Evolutionary conservation across 75 land plant genomes (phyloP).

Genomic region (Ceratopteris richardii): DNA sequence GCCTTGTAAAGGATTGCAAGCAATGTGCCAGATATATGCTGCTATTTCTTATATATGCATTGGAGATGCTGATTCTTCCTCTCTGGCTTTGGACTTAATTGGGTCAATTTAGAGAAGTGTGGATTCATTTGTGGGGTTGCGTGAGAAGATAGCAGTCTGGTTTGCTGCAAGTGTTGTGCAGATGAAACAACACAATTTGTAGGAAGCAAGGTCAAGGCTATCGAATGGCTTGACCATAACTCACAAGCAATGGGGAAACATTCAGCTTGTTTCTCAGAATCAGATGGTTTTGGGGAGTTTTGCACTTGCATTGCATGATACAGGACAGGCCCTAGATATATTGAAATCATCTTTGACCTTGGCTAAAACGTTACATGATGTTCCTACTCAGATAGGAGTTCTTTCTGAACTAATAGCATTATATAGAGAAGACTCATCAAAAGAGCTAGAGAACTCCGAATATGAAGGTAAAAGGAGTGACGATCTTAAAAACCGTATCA

Average conservation of each 20-base stretch:
- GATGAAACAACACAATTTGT: slow-evolving; percentile 88
- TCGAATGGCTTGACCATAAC: slow-evolving; percentile 80
- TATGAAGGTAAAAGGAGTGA: slow-evolving; percentile 59
- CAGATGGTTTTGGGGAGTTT: slow-evolving; percentile 75
- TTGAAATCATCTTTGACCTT: slow-evolving; percentile 81
- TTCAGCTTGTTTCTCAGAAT: slow-evolving; percentile 93
- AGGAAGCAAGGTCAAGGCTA: slow-evolving; percentile 83
- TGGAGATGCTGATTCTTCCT: slow-evolving; percentile 84
- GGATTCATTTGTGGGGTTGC: slow-evolving; percentile 82
- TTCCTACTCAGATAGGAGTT: slow-evolving; percentile 86
- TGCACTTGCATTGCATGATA: slow-evolving; percentile 88
- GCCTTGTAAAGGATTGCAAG: slow-evolving; percentile 69
- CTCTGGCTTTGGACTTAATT: slow-evolving; percentile 47
- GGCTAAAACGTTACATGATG: slow-evolving; percentile 82
- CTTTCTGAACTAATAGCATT: slow-evolving; percentile 73
- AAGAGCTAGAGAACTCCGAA: slow-evolving; percentile 67
- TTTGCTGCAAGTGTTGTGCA: slow-evolving; percentile 79
- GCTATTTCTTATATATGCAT: slow-evolving; percentile 89
- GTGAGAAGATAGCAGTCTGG: slow-evolving; percentile 79
- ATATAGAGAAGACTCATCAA: slow-evolving; percentile 59
- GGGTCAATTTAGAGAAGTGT: too few species aligned
- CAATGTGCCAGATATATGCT: slow-evolving; percentile 89
- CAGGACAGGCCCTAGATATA: slow-evolving; percentile 82
- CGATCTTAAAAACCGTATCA: slow-evolving; percentile 62
- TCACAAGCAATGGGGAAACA: slow-evolving; percentile 73